Conservation (phyloP, 2,329 filamentous ascomycete species). For the Colletotrichum sp. region DNA sequence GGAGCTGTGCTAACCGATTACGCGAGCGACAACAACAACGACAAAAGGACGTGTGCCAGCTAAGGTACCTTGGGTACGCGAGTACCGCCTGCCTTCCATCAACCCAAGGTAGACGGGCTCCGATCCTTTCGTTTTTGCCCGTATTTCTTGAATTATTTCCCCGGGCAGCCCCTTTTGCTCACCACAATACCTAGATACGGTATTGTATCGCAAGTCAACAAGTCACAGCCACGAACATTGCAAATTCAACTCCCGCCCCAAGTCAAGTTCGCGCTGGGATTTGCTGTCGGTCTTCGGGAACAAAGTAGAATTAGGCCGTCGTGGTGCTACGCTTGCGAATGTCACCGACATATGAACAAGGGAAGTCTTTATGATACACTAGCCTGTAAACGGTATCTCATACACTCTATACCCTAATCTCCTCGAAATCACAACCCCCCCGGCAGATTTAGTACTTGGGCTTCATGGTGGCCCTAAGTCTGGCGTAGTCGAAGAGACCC, state of each 20-base stretch:
- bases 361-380: conserved; percentile 57
- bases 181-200: background rate
- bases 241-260: background rate
- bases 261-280: background rate
- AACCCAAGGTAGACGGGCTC: background rate
- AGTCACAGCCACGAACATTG: background rate
- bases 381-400: conserved; percentile 57
- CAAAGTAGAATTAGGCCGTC: conserved; percentile 21
- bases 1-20: background rate
- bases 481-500: conserved; percentile 79
- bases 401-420: conserved; percentile 60
- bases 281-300: background rate
- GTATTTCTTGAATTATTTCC: background rate
- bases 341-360: conserved; percentile 22
- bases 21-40: background rate
- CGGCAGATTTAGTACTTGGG: conserved; percentile 65
- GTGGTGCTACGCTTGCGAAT: conserved; percentile 9
- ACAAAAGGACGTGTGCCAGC: background rate
- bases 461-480: conserved; percentile 85
- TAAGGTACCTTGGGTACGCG: background rate
- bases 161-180: background rate
- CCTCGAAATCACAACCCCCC: conserved; percentile 29
- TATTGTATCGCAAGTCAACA: background rate
- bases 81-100: background rate
- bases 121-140: background rate